Evolutionary conservation across 306 rosid species (phyloP).

Genomic region (Delonix regia): DNA sequence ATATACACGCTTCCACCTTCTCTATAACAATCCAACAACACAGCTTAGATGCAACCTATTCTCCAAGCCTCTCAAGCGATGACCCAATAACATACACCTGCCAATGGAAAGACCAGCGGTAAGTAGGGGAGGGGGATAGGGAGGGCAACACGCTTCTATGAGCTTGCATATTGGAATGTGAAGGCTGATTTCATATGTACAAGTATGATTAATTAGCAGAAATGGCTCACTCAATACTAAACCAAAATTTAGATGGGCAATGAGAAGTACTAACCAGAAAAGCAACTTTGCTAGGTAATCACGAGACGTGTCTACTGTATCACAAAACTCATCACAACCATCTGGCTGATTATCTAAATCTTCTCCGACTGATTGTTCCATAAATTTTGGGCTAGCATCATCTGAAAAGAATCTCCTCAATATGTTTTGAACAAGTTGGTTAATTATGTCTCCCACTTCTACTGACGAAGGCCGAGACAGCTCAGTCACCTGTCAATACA

Average conservation of each 20-base stretch:
- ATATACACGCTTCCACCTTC: constrained; percentile 61
- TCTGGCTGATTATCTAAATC: constrained; percentile 45
- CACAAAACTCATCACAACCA: constrained; percentile 52
- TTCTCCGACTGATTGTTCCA: constrained; percentile 45
- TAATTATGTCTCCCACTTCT: constrained; percentile 92
- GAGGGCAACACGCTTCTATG: neutral
- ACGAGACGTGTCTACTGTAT: constrained; percentile 66
- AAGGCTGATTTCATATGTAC: neutral
- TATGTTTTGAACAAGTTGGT: constrained; percentile 78
- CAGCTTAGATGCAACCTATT: constrained; percentile 91
- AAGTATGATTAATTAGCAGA: constrained; percentile 2
- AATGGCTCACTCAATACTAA: neutral
- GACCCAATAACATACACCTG: constrained; percentile 99
- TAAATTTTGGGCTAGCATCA: constrained; percentile 52
- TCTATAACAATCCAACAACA: constrained; percentile 83
- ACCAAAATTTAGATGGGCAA: constrained; percentile 1
- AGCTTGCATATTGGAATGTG: neutral
- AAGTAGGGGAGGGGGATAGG: too few species aligned
- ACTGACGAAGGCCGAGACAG: constrained; percentile 75
- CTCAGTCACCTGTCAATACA: constrained; percentile 71
- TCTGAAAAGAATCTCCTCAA: constrained; percentile 64
- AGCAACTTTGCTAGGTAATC: constrained; percentile 97
- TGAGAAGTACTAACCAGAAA: constrained; percentile 77
- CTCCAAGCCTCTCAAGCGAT: constrained; percentile 96
- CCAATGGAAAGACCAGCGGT: constrained; percentile 35